These are phyloP conservation scores for Nigrograna mackinnonii DNA, from an alignment of 2,329 filamentous ascomycete species.

Conservation along the genomic window DNA sequence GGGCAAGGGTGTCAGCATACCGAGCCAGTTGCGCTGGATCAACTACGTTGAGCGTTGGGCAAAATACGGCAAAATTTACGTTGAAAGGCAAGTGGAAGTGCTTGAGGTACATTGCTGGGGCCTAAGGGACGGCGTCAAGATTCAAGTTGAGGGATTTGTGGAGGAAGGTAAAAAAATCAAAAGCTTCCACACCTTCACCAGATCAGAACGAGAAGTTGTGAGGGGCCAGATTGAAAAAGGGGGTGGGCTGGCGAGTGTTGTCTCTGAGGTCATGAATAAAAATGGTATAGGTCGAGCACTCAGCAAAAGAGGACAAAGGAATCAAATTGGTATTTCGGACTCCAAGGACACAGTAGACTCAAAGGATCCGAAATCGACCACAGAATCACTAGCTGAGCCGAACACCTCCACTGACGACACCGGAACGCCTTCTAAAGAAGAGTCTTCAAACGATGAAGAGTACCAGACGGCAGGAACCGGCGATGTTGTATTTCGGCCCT, in stretches of 20 bases:
- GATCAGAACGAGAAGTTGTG: conserved; percentile 71
- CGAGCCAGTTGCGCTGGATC: conserved; percentile 87
- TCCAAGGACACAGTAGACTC: conserved; percentile 10
- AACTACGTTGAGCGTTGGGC: conserved; percentile 89
- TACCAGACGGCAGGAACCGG: conserved; percentile 62
- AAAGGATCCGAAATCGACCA: conserved; percentile 4
- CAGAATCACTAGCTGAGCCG: not conserved
- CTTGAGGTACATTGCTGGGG: conserved; percentile 91
- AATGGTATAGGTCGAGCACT: conserved; percentile 31
- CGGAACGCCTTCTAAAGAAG: conserved; percentile 16
- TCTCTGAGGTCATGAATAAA: conserved; percentile 49
- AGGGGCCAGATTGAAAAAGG: conserved; percentile 53
- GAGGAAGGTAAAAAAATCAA: conserved; percentile 91
- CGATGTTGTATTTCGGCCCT: conserved; percentile 78
- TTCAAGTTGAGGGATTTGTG: conserved; percentile 80
- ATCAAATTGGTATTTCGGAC: no score
- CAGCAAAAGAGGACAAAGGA: conserved; percentile 23
- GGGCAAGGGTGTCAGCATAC: conserved; percentile 87
- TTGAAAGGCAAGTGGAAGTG: conserved; percentile 82
- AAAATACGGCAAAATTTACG: conserved; percentile 73
- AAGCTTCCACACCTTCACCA: conserved; percentile 77
- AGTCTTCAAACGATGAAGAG: conserved; percentile 17
- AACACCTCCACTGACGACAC: conserved; percentile 19
- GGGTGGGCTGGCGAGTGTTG: conserved; percentile 48
- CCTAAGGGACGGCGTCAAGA: conserved; percentile 81